Base-by-base conservation (phyloP, 2,329 filamentous ascomycete species). In the Colletotrichum godetiae region DNA sequence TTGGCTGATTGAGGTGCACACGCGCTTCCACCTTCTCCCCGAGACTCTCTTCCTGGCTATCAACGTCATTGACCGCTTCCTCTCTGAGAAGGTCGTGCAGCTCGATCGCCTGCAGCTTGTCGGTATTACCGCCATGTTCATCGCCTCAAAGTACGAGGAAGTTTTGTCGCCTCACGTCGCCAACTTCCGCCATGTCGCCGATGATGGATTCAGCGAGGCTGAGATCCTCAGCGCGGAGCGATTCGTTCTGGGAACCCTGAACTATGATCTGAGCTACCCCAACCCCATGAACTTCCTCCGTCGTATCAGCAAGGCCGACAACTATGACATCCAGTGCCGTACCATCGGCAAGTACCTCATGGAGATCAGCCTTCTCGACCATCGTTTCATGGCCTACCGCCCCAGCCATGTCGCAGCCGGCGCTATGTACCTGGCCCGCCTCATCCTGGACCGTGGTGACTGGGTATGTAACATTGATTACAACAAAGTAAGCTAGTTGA, bases 271-370 rank as follows among this genome's bases (percentile, higher is more conserved):
- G 76, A 98, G 95, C 87, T 99, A 98, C 81, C 97, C 97, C 69
- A 99, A 99, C 85, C 97, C 97, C 27, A 99, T 99, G 97, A 99
- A 99, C 89, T 99, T 99, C 87, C 91, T 99, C 74, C 94, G 97
- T 76, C 94, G 97, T 77, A 98, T 99, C 84, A 98, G 96, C 75
- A 99, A 99, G 88, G 97, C 97, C 80, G 97, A 99, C 86, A 97
- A 97, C 88, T 99, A 99, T 85, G 96, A 99, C 84, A 98, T 98
- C 79, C 95, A 98, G 83, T 98, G 95, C 74, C 94, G 97, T 79
- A 99, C 97, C 59, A 91, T 99, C 73, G 97, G 95, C 83, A 99
- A 99, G 86, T 99, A 98, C 83, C 88, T 99, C 60, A 95, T 98
- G 86, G 97, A 99, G 87, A 98, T 99, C 80, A 97, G 95, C 82